phyloP scores from a whole-genome alignment of 179 eudicot species.

The Camellia oleifera region DNA sequence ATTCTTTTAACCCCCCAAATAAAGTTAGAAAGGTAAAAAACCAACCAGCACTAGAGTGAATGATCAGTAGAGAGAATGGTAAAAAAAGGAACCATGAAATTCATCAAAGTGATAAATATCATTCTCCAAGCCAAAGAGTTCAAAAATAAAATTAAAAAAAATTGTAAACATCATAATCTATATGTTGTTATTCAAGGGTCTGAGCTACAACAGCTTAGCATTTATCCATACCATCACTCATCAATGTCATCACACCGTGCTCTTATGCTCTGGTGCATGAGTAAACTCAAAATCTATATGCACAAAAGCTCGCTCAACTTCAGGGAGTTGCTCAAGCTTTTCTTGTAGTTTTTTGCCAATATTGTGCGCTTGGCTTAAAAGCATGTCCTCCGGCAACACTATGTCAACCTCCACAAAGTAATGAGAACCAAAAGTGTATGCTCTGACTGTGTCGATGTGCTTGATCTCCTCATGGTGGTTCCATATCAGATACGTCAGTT shows the following conservation, averaged over 20 bases:
- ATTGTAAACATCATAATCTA: neutral
- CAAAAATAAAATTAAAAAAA: neutral
- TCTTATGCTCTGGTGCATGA: slow-evolving; percentile 67
- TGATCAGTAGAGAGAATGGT: no score
- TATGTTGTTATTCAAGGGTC: neutral
- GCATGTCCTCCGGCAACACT: slow-evolving; percentile 73
- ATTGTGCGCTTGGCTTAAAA: slow-evolving; percentile 58
- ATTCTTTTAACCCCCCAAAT: no score
- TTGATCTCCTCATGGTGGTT: slow-evolving; percentile 69
- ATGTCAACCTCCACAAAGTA: slow-evolving; percentile 87
- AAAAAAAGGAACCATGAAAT: neutral
- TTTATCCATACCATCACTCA: neutral
- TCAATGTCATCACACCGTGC: slow-evolving; percentile 24
- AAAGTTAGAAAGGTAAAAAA: no score
- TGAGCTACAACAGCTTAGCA: neutral
- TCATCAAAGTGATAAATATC: neutral
- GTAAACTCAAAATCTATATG: slow-evolving; percentile 76
- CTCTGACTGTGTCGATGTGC: slow-evolving; percentile 78
- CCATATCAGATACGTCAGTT: slow-evolving; percentile 75
- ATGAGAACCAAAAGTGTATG: slow-evolving; percentile 73
- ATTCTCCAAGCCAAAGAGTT: neutral
- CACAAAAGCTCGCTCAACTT: slow-evolving; percentile 79
- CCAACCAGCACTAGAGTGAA: no score
- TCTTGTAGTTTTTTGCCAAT: slow-evolving; percentile 79
- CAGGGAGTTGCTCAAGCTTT: slow-evolving; percentile 70